These are phyloP conservation scores for Boletales sp. DNA, from an alignment of 768 basidiomycete genomes.

Conservation along the genomic window DNA sequence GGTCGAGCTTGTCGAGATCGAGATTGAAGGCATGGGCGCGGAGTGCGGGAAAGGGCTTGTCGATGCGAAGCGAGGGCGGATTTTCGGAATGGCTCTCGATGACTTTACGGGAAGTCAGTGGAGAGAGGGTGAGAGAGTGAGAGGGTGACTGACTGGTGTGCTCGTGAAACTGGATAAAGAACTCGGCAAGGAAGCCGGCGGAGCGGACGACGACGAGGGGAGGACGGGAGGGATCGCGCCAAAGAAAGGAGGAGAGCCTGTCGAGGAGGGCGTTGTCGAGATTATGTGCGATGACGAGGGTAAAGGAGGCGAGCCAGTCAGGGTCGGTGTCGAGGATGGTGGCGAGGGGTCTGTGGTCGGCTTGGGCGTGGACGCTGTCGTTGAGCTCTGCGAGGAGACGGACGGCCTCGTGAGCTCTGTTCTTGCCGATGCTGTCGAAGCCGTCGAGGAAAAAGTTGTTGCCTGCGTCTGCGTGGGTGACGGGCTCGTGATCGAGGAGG, in stretches of 20 bases:
- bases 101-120: slow-evolving; percentile 42
- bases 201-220: slow-evolving; percentile 78
- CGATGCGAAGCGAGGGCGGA: slow-evolving; percentile 74
- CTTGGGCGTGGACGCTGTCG: slow-evolving; percentile 71
- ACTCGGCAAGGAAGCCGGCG: slow-evolving; percentile 45
- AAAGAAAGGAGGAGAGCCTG: slow-evolving; percentile 61
- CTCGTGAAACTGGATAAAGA: slow-evolving; percentile 72
- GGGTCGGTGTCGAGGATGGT: slow-evolving; percentile 54
- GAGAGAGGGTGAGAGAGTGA: neutral
- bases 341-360: slow-evolving; percentile 54
- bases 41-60: slow-evolving; percentile 83
- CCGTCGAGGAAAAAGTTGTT: slow-evolving; percentile 96
- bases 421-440: slow-evolving; percentile 69
- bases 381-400: slow-evolving; percentile 81
- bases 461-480: slow-evolving; percentile 75
- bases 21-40: slow-evolving; percentile 66
- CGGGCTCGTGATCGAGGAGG: slow-evolving; percentile 65
- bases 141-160: slow-evolving; percentile 61
- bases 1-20: slow-evolving; percentile 77
- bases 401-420: slow-evolving; percentile 76
- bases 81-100: slow-evolving; percentile 85
- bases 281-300: slow-evolving; percentile 85
- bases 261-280: slow-evolving; percentile 53
- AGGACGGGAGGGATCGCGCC: slow-evolving; percentile 55
- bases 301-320: slow-evolving; percentile 57